Evolutionary conservation across 129 eudicot species (phyloP).

Genomic region (Arctium minus): DNA sequence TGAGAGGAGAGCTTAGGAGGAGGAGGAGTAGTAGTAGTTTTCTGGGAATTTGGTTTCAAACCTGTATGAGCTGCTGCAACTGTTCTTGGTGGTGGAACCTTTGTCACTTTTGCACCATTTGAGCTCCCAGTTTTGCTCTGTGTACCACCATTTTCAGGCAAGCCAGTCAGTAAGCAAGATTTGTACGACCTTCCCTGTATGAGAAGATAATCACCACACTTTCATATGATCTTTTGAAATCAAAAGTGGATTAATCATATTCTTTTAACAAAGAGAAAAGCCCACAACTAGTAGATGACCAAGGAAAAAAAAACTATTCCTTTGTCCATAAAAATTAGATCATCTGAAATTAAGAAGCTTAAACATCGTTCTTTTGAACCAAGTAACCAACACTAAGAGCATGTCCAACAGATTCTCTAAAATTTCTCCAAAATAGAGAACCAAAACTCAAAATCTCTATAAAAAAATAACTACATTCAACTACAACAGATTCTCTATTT

Average conservation of each 20-base stretch:
- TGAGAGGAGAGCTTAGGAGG: background rate
- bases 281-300: background rate
- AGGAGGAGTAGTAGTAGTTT: background rate
- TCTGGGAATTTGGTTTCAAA: constrained; percentile 7
- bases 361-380: too few relatives aligned
- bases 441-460: too few relatives aligned
- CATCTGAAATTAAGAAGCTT: too few relatives aligned
- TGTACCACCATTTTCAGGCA: constrained; percentile 5
- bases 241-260: background rate
- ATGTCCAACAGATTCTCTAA: too few relatives aligned
- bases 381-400: too few relatives aligned
- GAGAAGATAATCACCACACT: constrained; percentile 1
- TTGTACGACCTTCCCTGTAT: background rate
- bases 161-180: background rate
- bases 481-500: too few relatives aligned
- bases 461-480: too few relatives aligned
- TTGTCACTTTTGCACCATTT: constrained; percentile 6
- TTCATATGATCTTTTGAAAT: background rate
- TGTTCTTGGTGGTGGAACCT: constrained; percentile 1
- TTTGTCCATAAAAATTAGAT: too few relatives aligned
- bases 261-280: background rate
- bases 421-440: too few relatives aligned
- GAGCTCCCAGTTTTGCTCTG: constrained; percentile 13
- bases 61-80: constrained; percentile 7
- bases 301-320: too few relatives aligned